phyloP scores from a whole-genome alignment of 2,329 filamentous ascomycete species.

The Decorospora gaudefroyi region DNA sequence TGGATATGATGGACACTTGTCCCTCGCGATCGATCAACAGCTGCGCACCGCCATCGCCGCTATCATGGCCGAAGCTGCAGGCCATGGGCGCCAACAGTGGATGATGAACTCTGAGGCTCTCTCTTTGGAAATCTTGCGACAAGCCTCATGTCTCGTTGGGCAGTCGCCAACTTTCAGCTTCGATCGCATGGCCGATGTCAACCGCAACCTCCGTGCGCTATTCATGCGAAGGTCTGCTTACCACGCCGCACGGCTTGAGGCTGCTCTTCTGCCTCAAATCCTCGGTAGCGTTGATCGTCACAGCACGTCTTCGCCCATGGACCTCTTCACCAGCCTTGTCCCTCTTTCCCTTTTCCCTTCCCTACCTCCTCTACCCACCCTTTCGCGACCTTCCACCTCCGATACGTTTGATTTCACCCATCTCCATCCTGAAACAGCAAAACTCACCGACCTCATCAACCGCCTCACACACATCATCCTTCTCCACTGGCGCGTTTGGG shows the following conservation, averaged over 20 bases:
- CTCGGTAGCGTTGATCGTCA: slow-evolving; percentile 38
- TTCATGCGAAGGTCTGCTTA: slow-evolving; percentile 40
- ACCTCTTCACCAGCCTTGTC: slow-evolving; percentile 52
- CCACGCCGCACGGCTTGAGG: slow-evolving; percentile 40
- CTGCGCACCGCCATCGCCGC: slow-evolving; percentile 46
- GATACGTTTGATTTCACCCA: slow-evolving; percentile 28
- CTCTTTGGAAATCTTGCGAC: slow-evolving; percentile 53
- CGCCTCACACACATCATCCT: slow-evolving; percentile 81
- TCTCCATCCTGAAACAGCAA: slow-evolving; percentile 28
- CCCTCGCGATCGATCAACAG: slow-evolving; percentile 24
- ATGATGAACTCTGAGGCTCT: slow-evolving; percentile 50
- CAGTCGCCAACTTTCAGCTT: slow-evolving; percentile 34
- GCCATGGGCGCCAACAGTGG: slow-evolving; percentile 46
- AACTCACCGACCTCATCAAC: slow-evolving; percentile 69
- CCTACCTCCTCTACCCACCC: slow-evolving; percentile 10
- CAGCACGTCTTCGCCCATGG: slow-evolving; percentile 47
- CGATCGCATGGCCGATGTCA: slow-evolving; percentile 44
- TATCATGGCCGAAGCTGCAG: slow-evolving; percentile 44
- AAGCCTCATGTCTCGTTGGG: slow-evolving; percentile 46
- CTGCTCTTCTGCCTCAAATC: slow-evolving; percentile 33
- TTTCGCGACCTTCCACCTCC: slow-evolving; percentile 27
- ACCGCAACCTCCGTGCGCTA: slow-evolving; percentile 41
- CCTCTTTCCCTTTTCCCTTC: slow-evolving; percentile 24
- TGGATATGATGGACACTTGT: slow-evolving; percentile 31
- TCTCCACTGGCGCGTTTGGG: slow-evolving; percentile 90